Base-by-base conservation (phyloP, 306 rosid species). In the Corylus avellana region DNA sequence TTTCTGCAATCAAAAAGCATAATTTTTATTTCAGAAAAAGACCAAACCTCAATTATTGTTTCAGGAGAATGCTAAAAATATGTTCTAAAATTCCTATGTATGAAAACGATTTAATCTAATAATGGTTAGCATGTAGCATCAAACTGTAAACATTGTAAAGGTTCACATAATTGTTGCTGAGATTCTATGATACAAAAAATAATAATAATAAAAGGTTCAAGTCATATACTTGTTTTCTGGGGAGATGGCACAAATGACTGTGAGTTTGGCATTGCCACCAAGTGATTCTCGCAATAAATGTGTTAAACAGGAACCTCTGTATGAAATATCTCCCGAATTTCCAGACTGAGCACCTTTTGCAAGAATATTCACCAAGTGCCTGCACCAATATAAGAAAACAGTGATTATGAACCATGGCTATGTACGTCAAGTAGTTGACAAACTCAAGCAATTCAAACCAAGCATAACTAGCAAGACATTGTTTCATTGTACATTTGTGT, bases 191-290 rank as follows among this genome's bases (percentile, higher is more conserved):
- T 49, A 49, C 44, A 39, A 80, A 51, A 22, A 22, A 25, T 49
- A 72, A 79, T 74, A 77, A 66, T 16, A 64, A n/a, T 51, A 7
- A 25, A 53, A 42, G 47, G 54, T 54, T 54, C 37, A 58, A 59
- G 79, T 59, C 58, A 77, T 54, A 70, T 94, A 92, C 99, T 77
- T 90, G 88, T 87, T 83, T 79, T 96, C 88, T 4, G 87, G 91
- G 58, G 86, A 85, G 85, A 93, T 78, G 63, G 96, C 92, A 71
- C 98, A 96, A 48, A 93, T 88, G 54, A 96, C 89, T 47, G 93
- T 91, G 78, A 96, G 92, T 85, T 85, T 96, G 59, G 96, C 89
- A 87, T 93, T 96, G 81, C 98, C 98, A 62, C 98, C 99, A 54
- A 96, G 85, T 53, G 97, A 86, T 78, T 93, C 99, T 68, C 81